Base-by-base conservation (phyloP, 768 basidiomycete species). In the Postia placenta region DNA sequence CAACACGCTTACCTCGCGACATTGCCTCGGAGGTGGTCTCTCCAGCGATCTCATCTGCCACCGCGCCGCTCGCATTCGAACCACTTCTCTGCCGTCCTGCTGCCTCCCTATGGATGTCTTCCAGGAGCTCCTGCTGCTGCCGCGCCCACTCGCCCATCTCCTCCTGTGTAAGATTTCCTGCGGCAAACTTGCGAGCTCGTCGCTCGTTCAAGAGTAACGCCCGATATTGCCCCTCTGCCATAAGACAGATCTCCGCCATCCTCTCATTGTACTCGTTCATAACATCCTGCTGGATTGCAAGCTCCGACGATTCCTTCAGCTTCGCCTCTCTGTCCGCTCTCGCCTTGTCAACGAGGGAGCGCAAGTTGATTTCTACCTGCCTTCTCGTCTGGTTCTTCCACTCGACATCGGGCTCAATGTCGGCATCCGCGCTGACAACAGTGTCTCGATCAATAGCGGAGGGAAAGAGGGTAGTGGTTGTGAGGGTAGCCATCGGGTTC, bases 261-360 rank as follows among this genome's bases (percentile, higher is more conserved):
- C 71, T 60, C 0, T 63, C 56, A 15, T 64, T 54, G 56, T 74
- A 72, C 33, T 79, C 72, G 0, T 59, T 45, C 55, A 55, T 57
- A 28, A 78, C 58, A 35, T 56, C 45, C 49, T 69, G 56, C 60
- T 75, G 52, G 48, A 62, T 58, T 64, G 73, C 64, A 59, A 48
- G 12, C 23, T 45, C 42, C 20, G 11, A 4, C 15, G 15, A 3
- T 7, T 67, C 62, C 52, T 71, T 69, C 12, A 87, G 67, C 60
- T 79, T 74, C 14, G 67, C 63, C 28, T 79, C 71, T 30, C 79
- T 64, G 50, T 76, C 79, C 49, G 78, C 73, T 65, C 81, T 81
- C 17, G 86, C 79, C 51, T 84, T 84, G 47, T 81, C 74, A 51
- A 85, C 74, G 54, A 64, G 62, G 40, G 64, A 58, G 30, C 54